Conservation (phyloP, 2,329 filamentous ascomycete species). For the Ambrosiella cleistominuta region DNA sequence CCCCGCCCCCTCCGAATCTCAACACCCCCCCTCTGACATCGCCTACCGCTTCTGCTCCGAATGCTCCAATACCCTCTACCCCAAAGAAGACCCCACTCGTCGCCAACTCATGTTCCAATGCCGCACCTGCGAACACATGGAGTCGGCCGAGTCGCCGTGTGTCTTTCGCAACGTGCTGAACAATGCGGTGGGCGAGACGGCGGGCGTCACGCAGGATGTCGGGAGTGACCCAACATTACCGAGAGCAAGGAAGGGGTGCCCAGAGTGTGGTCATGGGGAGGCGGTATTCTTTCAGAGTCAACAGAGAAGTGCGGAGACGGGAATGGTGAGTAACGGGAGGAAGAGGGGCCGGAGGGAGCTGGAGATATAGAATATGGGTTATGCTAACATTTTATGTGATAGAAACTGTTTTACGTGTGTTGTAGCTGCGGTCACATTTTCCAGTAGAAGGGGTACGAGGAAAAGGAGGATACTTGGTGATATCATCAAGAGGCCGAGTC, state of each 20-base stretch:
- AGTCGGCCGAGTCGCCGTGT: conserved; percentile 71
- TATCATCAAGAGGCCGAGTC: not conserved
- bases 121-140: conserved; percentile 83
- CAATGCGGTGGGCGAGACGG: conserved; percentile 82
- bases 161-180: conserved; percentile 92
- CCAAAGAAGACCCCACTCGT: conserved; percentile 74
- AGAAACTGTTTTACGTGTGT: conserved; percentile 93
- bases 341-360: not conserved
- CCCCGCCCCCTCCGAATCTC: conserved; percentile 21
- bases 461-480: not conserved
- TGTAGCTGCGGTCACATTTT: conserved; percentile 86
- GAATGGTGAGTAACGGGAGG: conserved; percentile 59
- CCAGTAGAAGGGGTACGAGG: conserved; percentile 23
- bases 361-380: not conserved
- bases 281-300: conserved; percentile 99
- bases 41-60: conserved; percentile 97
- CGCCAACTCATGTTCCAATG: conserved; percentile 87
- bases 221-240: conserved; percentile 96
- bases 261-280: conserved; percentile 68
- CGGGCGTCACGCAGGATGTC: conserved; percentile 93
- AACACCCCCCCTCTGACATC: conserved; percentile 52
- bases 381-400: conserved; percentile 6
- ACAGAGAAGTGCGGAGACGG: conserved; percentile 88
- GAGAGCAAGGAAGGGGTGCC: conserved; percentile 70
- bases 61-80: conserved; percentile 97